These are phyloP conservation scores for Leccinum longicurvipes DNA, from an alignment of 768 basidiomycete genomes.

Conservation along the genomic window DNA sequence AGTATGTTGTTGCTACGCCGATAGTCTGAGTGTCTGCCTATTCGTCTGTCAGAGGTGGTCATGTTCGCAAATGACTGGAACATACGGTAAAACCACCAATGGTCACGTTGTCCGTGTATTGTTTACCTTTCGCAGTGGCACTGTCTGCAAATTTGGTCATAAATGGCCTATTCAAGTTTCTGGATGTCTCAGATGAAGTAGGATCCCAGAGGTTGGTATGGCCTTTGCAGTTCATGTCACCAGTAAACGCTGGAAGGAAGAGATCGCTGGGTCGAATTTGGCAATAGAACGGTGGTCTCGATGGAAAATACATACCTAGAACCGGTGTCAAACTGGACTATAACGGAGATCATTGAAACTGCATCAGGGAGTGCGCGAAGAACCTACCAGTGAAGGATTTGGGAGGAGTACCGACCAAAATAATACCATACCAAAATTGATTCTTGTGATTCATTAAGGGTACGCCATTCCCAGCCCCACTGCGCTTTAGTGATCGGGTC, in stretches of 20 bases:
- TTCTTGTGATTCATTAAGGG: not conserved
- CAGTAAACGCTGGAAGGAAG: constrained; percentile 3
- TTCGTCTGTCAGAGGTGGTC: not conserved
- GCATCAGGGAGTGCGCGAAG: not conserved
- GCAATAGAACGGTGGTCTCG: not conserved
- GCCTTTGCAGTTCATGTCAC: constrained; percentile 22
- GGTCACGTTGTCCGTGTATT: constrained; percentile 34
- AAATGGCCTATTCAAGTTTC: constrained; percentile 22
- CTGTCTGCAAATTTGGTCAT: constrained; percentile 34
- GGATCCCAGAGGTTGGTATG: constrained; percentile 26
- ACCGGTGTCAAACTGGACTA: constrained; percentile 30
- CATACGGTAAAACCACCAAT: constrained; percentile 6
- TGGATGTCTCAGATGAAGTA: constrained; percentile 24
- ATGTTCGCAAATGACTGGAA: not conserved
- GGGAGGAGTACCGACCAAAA: constrained; percentile 5
- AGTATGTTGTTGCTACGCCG: constrained; percentile 7
- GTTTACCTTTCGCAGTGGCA: constrained; percentile 27
- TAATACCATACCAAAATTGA: constrained; percentile 9
- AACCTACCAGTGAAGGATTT: not conserved
- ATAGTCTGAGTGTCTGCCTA: constrained; percentile 14
- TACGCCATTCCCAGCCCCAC: not conserved
- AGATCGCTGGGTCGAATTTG: constrained; percentile 11
- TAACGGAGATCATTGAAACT: not conserved
- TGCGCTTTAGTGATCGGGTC: not conserved
- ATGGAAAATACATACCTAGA: constrained; percentile 11